Evolutionary conservation across 495 filamentous ascomycete species (phyloP), one percentile per base, ranked within the genome.

Genomic region (Aspergillus heteromorphus): DNA sequence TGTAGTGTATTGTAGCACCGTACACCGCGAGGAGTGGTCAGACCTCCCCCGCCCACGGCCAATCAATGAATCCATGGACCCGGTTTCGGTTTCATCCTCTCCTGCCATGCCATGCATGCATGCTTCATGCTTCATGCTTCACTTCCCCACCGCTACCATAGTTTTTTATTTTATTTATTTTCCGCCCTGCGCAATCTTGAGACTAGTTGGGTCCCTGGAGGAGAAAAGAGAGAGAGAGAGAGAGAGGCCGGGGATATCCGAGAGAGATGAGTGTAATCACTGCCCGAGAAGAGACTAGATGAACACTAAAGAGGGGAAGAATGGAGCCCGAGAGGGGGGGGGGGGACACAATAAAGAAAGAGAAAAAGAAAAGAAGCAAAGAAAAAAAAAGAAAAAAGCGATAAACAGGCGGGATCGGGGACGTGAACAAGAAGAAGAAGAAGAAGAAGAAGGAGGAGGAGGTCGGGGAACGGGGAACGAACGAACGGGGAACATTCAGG

Each of bases 1-100:
- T n/a, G n/a, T 34, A 34, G 30, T 34, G 34, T 38, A 38, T 9
- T 38, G 34, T 57, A 16, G 38, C 25, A 57, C 55, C 48, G 36
- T 19, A n/a, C n/a, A n/a, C n/a, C n/a, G n/a, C n/a, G n/a, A n/a
- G n/a, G n/a, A 29, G 49, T 42, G 49, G 49, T 51, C 49, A 34
- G 49, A 51, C 49, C 49, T 40, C 40, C 36, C n/a, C n/a, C n/a
- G n/a, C n/a, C n/a, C n/a, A n/a, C n/a, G 10, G 10, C 20, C 40
- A 40, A 34, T 11, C 38, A n/a, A n/a, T n/a, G 36, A n/a, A 51
- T 41, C 40, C 13, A 51, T 51, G 19, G 21, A 42, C 31, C 38
- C 18, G 14, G 30, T 50, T n/a, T n/a, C n/a, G n/a, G n/a, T n/a
- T n/a, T n/a, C n/a, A n/a, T n/a, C n/a, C n/a, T n/a, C n/a, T n/a